Evolutionary conservation across 768 basidiomycete genomes (phyloP), one percentile per base, ranked within the genome.

Genomic region (Filobasidium wieringae): DNA sequence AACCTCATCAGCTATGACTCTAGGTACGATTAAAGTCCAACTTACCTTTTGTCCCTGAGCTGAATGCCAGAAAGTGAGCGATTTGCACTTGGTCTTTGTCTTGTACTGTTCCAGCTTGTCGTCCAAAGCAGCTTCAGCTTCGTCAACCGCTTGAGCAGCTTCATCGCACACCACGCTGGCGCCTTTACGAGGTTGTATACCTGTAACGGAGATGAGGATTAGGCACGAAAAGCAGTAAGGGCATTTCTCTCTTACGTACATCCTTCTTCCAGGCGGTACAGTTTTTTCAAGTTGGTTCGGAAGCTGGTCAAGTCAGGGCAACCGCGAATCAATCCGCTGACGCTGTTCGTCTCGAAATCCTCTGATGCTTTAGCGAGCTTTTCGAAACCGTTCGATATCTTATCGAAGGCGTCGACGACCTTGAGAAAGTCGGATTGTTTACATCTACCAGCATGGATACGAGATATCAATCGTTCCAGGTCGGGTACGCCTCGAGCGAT

Each of bases 391-490:
- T 78, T 78, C 64, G 80, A 85, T 29, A 96, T 77, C 56, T 76
- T 81, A 66, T 79, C 82, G 73, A 95, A 95, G 4, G 86, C 78
- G 86, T 91, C 75, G 9, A 95, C 78, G 24, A 93, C 86, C 69
- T 84, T 87, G 62, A 85, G 70, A 71, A 99, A 99, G 67, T 95
- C 89, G 63, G 80, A 82, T 60, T 91, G 81, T 71, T 82, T 85
- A 75, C 88, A 88, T 57, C 83, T 87, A 70, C 86, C 89, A 12
- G 92, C 92, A 68, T 97, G 95, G 55, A 97, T 86, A 34, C 95
- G 85, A 11, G 91, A 91, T 9, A 99, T 84, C 57, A 95, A 82
- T 14, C 95, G 87, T 70, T 97, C 89, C 8, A 93, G 79, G 71
- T 97, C 93, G 6, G 91, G 91, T 7, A 95, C 71, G 14, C 84